phyloP scores from a whole-genome alignment of 1,284 basidiomycete genomes.

The Ceratobasidium sp. region DNA sequence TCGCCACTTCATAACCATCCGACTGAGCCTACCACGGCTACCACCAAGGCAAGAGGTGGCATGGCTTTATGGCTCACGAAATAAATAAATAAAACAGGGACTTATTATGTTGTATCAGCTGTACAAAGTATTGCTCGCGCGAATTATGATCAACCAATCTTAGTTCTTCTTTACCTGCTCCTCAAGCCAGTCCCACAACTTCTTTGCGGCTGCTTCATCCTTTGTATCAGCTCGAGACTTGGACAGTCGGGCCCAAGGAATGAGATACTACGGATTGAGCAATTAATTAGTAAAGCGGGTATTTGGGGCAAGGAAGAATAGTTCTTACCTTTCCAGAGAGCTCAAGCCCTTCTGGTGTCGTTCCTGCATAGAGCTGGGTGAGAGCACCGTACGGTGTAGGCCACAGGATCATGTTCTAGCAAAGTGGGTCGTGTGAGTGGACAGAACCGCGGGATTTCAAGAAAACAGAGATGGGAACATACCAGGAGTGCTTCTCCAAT shows the following conservation, averaged over 20 bases:
- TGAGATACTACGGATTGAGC: slow-evolving; percentile 18
- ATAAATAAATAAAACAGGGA: too few species aligned
- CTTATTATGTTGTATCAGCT: too few species aligned
- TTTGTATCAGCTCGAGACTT: slow-evolving; percentile 46
- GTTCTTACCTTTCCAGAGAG: slow-evolving; percentile 38
- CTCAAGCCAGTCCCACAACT: slow-evolving; percentile 52
- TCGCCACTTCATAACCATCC: too few species aligned
- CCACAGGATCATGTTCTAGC: slow-evolving; percentile 34
- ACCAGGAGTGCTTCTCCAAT: background rate
- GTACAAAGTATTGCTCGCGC: background rate
- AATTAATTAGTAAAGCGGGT: background rate
- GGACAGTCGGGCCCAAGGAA: slow-evolving; percentile 27
- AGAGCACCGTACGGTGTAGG: slow-evolving; percentile 38
- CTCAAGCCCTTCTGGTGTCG: slow-evolving; percentile 31
- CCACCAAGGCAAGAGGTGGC: too few species aligned
- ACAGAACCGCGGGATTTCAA: background rate
- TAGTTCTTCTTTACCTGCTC: slow-evolving; percentile 1
- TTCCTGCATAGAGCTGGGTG: slow-evolving; percentile 43
- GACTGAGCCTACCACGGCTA: too few species aligned
- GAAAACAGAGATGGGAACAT: background rate
- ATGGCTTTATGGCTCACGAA: too few species aligned
- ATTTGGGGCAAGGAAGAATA: too few species aligned
- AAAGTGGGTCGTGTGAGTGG: background rate
- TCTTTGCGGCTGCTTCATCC: slow-evolving; percentile 48
- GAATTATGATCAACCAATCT: background rate